A percentile compares a stretch with the other conserved stretches of the same genome.
phyloP scores from a whole-genome alignment of 371 early-diverging fungal genomes.

The Smittium mucronatum region DNA sequence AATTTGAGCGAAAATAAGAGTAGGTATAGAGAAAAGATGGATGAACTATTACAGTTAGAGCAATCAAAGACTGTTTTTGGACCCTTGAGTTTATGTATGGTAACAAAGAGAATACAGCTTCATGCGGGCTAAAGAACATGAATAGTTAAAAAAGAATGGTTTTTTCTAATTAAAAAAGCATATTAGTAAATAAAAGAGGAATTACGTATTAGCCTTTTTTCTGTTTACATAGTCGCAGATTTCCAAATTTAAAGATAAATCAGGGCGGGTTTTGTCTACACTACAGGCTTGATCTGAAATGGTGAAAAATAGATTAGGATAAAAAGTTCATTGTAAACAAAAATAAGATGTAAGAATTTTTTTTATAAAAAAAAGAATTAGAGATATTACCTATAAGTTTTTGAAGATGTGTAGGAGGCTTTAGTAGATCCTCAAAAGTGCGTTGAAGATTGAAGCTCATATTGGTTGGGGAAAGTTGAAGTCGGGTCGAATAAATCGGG shows the following conservation, averaged over 20 bases:
- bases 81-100: constrained; percentile 60
- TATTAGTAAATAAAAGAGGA: background rate
- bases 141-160: background rate
- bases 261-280: constrained; percentile 53
- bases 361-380: background rate
- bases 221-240: constrained; percentile 86
- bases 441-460: constrained; percentile 32
- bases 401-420: constrained; percentile 30
- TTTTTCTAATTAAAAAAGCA: background rate
- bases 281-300: constrained; percentile 60
- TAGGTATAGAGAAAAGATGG: background rate
- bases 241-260: constrained; percentile 76
- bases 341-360: background rate
- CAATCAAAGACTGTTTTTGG: constrained; percentile 50
- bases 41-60: constrained; percentile 36
- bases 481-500: too few species aligned
- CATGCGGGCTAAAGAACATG: constrained; percentile 48
- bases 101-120: constrained; percentile 71
- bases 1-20: background rate
- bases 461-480: background rate
- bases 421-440: constrained; percentile 29
- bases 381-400: constrained; percentile 15
- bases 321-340: background rate
- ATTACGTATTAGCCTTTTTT: constrained; percentile 69
- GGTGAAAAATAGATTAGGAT: background rate